Conservation (phyloP, 2,329 filamentous ascomycete species). For the Neonectria hederae region DNA sequence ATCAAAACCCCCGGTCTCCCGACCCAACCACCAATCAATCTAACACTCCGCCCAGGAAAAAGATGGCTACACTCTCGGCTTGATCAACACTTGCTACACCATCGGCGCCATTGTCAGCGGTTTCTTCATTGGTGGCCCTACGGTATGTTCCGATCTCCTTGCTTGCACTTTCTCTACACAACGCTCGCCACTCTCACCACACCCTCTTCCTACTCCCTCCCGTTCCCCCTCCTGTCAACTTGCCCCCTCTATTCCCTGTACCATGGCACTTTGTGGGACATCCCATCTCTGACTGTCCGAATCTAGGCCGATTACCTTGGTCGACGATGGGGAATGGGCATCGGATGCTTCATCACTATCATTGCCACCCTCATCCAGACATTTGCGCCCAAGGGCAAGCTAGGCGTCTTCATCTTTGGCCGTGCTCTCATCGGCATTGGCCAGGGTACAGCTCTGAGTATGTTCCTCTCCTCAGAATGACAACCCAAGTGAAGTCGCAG, state of each 20-base stretch:
- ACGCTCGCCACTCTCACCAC: constrained; percentile 4
- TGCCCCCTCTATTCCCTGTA: constrained; percentile 20
- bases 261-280: background rate
- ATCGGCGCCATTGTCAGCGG: constrained; percentile 76
- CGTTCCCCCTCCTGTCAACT: background rate
- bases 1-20: background rate
- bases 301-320: constrained; percentile 65
- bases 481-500: background rate
- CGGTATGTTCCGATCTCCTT: constrained; percentile 46
- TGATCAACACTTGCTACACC: constrained; percentile 75
- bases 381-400: constrained; percentile 67
- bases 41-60: constrained; percentile 40
- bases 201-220: constrained; percentile 1
- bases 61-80: constrained; percentile 57
- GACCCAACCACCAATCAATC: constrained; percentile 4
- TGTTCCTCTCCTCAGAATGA: background rate
- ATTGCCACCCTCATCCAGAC: constrained; percentile 75
- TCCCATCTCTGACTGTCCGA: constrained; percentile 18
- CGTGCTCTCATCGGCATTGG: constrained; percentile 75
- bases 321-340: constrained; percentile 71
- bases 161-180: background rate
- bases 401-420: constrained; percentile 74
- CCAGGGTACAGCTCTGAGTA: constrained; percentile 71
- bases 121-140: constrained; percentile 74
- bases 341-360: constrained; percentile 72